Evolutionary conservation across 495 filamentous ascomycete genomes (phyloP).

Genomic region (Aspergillus ellipticus): DNA sequence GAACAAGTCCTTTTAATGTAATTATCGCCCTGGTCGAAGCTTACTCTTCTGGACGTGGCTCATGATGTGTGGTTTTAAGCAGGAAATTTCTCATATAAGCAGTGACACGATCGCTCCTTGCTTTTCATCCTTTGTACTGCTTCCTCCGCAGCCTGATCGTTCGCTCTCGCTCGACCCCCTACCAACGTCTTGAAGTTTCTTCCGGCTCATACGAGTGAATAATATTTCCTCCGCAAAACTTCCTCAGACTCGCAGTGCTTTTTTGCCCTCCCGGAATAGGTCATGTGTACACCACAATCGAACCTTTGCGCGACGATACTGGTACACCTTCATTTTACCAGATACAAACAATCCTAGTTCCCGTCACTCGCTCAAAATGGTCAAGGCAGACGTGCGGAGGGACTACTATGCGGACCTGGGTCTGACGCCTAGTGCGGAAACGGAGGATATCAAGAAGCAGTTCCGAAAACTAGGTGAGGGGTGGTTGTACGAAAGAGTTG

Average conservation of each 20-base stretch:
- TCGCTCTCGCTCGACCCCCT: background rate
- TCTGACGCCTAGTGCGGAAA: slow-evolving; percentile 56
- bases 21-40: too few relatives aligned
- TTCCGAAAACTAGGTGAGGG: slow-evolving; percentile 75
- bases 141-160: background rate
- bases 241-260: background rate
- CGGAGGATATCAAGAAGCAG: slow-evolving; percentile 76
- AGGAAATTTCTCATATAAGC: background rate
- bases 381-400: slow-evolving; percentile 64
- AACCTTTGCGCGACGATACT: slow-evolving; percentile 11
- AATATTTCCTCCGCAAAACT: background rate
- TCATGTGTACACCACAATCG: slow-evolving; percentile 20
- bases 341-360: background rate
- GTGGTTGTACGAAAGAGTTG: background rate
- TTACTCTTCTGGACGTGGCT: background rate
- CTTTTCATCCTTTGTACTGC: background rate
- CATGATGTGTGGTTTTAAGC: background rate
- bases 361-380: slow-evolving; percentile 52
- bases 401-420: slow-evolving; percentile 90
- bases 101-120: background rate
- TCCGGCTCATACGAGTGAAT: background rate
- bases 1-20: too few relatives aligned
- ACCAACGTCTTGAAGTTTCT: background rate
- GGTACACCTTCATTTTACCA: slow-evolving; percentile 23
- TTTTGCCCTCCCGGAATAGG: slow-evolving; percentile 9